Evolutionary conservation across 1,139 yeast genomes (phyloP), one percentile per base, ranked within the genome.

Genomic region (Maudiozyma humilis): DNA sequence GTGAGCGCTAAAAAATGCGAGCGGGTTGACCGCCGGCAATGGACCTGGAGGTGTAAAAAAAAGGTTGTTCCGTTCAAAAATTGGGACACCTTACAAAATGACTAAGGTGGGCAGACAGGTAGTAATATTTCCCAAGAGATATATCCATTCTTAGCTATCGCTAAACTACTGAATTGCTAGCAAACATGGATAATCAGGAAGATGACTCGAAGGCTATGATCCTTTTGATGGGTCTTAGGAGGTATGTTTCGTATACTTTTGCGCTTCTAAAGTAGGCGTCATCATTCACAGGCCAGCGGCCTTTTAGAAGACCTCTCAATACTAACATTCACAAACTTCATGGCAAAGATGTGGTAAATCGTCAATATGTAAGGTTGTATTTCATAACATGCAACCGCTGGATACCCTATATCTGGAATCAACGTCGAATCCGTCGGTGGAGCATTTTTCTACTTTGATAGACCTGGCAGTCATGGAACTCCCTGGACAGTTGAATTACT

Each of bases 341-440:
- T 36, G 27, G n/a, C n/a, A 25, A 15, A 47, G 69, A 49, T 69
- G 72, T 45, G 97, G 97, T 14, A 89, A 89, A 63, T 84, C 95
- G 8, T 86, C 95, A 3, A 88, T 89, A 31, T 82, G 96, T 58
- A 88, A 89, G 63, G 97, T 91, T 19, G 95, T 91, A 2, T 91
- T 91, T 65, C 95, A 91, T 61, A 85, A 87, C 60, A 87, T 93
- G 95, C 96, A 87, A 59, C 97, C 98, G 1, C 69, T 89, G 48
- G 97, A 91, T 58, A 89, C 97, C 0, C 64, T 89, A 38, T 91
- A 89, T 58, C 69, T 91, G 43, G 98, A 91, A 57, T 80, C 91
- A 48, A 91, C 98, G 0, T 76, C 94, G 3, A 83, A 82, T 54
- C 96, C 96, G 1, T 84, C 94, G 13, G 75, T 82, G 19, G 91